A percentile compares a stretch with the other conserved stretches of the same genome.
Evolutionary conservation across 106 monocot genomes (phyloP).

Genomic region (Allium cepa): DNA sequence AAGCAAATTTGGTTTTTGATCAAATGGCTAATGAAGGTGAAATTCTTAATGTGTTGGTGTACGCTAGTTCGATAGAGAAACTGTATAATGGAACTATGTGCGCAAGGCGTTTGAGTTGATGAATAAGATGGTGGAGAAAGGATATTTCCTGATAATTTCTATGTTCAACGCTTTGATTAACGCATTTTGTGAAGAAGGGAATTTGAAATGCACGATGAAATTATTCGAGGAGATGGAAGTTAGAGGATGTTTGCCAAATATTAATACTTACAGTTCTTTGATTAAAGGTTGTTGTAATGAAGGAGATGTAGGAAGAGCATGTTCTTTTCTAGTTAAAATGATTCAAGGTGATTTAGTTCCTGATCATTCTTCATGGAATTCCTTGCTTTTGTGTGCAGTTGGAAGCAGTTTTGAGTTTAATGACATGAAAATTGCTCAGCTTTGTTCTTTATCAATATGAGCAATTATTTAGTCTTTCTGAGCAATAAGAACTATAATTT

Average conservation of each 20-base stretch:
- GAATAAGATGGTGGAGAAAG: constrained; percentile 54
- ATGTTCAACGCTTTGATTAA: constrained; percentile 51
- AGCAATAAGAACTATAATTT: too few relatives aligned
- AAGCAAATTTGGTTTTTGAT: constrained; percentile 44
- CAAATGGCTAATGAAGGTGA: constrained; percentile 47
- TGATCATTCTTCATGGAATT: constrained; percentile 29
- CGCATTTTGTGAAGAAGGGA: constrained; percentile 42
- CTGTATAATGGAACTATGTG: constrained; percentile 10
- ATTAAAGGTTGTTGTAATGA: constrained; percentile 25
- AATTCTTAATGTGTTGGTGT: constrained; percentile 35
- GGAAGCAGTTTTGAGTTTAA: too few relatives aligned
- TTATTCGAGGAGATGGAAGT: constrained; percentile 54
- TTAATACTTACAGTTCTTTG: constrained; percentile 38
- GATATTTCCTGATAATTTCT: constrained; percentile 26
- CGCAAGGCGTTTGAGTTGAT: constrained; percentile 52
- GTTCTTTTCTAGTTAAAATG: constrained; percentile 33
- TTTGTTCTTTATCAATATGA: too few relatives aligned
- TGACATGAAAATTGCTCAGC: too few relatives aligned
- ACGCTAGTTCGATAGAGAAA: constrained; percentile 29
- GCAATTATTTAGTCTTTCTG: too few relatives aligned
- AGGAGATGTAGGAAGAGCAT: constrained; percentile 31
- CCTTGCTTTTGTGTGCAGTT: constrained; percentile 19
- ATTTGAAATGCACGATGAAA: constrained; percentile 27
- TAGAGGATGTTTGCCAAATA: constrained; percentile 38
- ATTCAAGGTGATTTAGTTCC: constrained; percentile 20